Evolutionary conservation across 148 eudicot genomes (phyloP).

Genomic region (Nepenthes mirabilis): DNA sequence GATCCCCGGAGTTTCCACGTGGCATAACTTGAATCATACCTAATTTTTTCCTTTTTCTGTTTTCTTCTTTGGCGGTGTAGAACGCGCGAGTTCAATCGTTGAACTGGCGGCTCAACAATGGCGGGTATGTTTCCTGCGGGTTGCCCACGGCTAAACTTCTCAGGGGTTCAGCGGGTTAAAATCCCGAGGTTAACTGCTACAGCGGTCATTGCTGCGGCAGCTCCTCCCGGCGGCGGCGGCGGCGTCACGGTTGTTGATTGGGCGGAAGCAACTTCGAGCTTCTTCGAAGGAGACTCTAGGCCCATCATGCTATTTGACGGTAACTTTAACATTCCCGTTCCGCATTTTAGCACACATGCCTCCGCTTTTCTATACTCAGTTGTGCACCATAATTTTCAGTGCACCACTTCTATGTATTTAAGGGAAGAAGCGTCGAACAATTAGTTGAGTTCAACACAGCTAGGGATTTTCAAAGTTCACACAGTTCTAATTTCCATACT

Average conservation of each 20-base stretch:
- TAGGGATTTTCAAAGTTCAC: too few species aligned
- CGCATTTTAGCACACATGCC: neutral
- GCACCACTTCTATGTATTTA: too few species aligned
- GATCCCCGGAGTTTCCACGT: neutral
- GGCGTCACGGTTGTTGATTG: slow-evolving; percentile 31
- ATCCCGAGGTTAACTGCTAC: neutral
- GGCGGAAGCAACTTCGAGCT: slow-evolving; percentile 46
- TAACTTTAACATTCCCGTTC: slow-evolving; percentile 6
- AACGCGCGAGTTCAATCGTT: neutral
- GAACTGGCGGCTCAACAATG: neutral
- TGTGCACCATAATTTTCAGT: too few species aligned
- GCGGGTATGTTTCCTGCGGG: neutral
- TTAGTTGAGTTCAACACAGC: too few species aligned
- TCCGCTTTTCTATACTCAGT: too few species aligned
- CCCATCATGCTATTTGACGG: slow-evolving; percentile 99
- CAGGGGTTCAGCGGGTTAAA: neutral
- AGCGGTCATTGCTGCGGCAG: neutral
- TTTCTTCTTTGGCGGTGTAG: neutral
- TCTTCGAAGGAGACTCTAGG: slow-evolving; percentile 63
- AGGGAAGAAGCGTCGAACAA: too few species aligned
- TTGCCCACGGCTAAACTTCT: neutral
- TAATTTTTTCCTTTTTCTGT: neutral
- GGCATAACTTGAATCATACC: neutral
- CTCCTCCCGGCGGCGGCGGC: slow-evolving; percentile 13
- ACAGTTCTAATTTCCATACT: too few species aligned